These are phyloP conservation scores for Leishmania mexicana DNA, from an alignment of 208 protist species.

Conservation along the genomic window DNA sequence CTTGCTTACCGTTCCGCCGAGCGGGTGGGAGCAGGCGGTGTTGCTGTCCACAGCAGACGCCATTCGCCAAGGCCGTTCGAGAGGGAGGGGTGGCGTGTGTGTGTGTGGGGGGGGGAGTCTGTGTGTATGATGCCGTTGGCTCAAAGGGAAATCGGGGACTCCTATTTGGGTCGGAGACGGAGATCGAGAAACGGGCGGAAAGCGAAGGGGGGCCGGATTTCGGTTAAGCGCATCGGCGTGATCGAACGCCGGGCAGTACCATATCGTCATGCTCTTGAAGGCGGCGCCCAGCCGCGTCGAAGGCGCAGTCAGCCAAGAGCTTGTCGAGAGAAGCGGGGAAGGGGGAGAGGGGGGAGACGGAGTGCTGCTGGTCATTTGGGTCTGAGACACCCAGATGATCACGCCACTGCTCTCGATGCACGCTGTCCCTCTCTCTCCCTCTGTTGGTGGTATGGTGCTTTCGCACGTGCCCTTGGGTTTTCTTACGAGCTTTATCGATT, in stretches of 20 bases:
- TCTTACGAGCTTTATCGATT: background rate
- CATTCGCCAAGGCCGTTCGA: background rate
- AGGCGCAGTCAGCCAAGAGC: too few species aligned
- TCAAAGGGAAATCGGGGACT: background rate
- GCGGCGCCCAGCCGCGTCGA: too few species aligned
- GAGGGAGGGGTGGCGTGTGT: background rate
- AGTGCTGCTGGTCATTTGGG: background rate
- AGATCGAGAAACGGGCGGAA: background rate
- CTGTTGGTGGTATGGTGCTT: background rate
- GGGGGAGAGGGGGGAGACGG: background rate
- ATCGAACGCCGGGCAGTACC: background rate
- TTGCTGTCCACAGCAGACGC: background rate
- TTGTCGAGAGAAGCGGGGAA: too few species aligned
- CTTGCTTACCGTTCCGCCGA: conserved; percentile 71
- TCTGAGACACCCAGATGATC: background rate
- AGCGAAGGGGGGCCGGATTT: background rate
- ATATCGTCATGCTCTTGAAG: too few species aligned
- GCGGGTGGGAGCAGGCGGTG: conserved; percentile 32
- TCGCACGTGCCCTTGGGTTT: background rate
- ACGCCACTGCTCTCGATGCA: background rate
- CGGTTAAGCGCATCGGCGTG: background rate
- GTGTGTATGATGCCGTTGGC: background rate
- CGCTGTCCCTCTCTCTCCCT: background rate
- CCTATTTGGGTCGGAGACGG: background rate
- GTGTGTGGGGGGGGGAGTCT: background rate